These are phyloP conservation scores for Geosmithia flava DNA, from an alignment of 2,329 filamentous ascomycete genomes.

Conservation along the genomic window DNA sequence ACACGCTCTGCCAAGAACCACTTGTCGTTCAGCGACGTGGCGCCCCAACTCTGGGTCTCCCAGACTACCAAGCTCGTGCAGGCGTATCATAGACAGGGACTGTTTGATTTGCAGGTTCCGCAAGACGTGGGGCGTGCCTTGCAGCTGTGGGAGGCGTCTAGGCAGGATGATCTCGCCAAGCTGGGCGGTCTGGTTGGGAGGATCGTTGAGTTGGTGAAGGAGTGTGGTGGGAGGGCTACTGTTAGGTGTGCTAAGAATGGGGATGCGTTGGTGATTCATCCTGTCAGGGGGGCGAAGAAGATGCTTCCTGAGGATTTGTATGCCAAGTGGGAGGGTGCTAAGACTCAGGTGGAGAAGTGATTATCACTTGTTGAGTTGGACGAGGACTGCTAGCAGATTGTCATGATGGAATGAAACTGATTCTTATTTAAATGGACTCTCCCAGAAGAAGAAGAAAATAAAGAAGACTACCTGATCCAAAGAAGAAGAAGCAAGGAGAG, in stretches of 20 bases:
- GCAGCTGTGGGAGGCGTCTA: background rate
- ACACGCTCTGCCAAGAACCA: background rate
- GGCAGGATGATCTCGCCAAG: background rate
- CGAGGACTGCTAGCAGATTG: too few species aligned
- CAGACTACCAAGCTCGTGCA: slow-evolving; percentile 33
- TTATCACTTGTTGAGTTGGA: too few species aligned
- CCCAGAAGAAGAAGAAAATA: too few species aligned
- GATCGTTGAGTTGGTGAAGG: slow-evolving; percentile 15
- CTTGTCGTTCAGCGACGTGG: slow-evolving; percentile 15
- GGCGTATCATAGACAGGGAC: slow-evolving; percentile 24
- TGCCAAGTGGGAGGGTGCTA: slow-evolving; percentile 9
- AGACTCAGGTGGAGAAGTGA: too few species aligned
- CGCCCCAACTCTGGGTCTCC: slow-evolving; percentile 29
- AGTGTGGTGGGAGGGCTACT: slow-evolving; percentile 10
- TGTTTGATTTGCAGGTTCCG: slow-evolving; percentile 11
- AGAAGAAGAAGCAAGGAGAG: too few species aligned
- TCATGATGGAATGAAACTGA: too few species aligned
- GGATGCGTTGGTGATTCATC: slow-evolving; percentile 12
- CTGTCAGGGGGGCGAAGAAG: slow-evolving; percentile 4
- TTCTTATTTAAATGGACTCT: too few species aligned
- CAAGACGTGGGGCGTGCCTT: background rate
- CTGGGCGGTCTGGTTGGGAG: slow-evolving; percentile 15
- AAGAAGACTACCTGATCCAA: too few species aligned
- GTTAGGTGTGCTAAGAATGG: slow-evolving; percentile 10
- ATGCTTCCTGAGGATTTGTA: slow-evolving; percentile 19